phyloP scores from a whole-genome alignment of 148 eudicot genomes.

The Rhododendron henanense region DNA sequence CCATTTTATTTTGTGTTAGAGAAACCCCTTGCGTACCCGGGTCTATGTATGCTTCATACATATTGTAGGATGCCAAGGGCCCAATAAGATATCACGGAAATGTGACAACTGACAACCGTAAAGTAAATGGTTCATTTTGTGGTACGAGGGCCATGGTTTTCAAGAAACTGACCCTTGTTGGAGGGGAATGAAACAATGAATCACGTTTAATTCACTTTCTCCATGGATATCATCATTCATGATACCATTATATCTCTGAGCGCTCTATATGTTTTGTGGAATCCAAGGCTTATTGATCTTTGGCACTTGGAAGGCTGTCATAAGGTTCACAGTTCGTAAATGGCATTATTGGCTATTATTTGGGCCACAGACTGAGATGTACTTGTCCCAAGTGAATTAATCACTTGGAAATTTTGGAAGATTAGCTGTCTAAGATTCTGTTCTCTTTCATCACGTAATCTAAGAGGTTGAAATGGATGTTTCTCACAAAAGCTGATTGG shows the following conservation, averaged over 20 bases:
- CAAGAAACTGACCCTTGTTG: neutral
- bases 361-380: neutral
- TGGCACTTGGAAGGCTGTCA: neutral
- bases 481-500: neutral
- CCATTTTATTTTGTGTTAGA: neutral
- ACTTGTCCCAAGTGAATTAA: neutral
- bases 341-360: neutral
- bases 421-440: neutral
- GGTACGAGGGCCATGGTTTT: neutral
- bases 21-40: neutral
- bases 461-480: neutral
- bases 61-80: neutral
- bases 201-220: neutral
- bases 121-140: neutral
- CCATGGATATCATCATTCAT: neutral
- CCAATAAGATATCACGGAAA: neutral
- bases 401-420: constrained; percentile 2
- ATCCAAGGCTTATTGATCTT: neutral
- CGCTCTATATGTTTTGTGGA: neutral
- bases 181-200: neutral
- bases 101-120: neutral
- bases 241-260: neutral
- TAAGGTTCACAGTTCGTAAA: neutral
- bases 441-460: neutral
- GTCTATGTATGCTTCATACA: neutral